Evolutionary conservation across 75 land plant species (phyloP), one percentile per base, ranked within the genome.

Genomic region (Pinus albicaulis): DNA sequence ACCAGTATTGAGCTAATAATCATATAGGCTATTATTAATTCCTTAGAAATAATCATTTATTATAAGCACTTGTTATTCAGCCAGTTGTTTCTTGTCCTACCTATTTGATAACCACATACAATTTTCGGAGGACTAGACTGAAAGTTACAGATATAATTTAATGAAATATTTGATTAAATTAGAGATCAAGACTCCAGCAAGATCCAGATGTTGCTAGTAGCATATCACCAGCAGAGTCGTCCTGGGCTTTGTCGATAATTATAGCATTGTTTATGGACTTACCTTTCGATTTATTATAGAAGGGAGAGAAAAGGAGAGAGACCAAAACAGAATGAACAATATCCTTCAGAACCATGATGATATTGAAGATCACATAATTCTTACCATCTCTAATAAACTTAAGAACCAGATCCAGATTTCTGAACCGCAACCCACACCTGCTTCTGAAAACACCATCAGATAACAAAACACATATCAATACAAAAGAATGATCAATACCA

Each of bases 341-440:
- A n/a, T n/a, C 53, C 12, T 48, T 48, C 2, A 48, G 8, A 44
- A 44, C 52, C 1, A 44, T 44, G 52, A 44, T 7, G 10, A 44
- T 1, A 44, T 44, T 7, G 7, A 44, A 44, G 53, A 48, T 10
- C 53, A 48, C 53, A 10, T 10, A 48, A 24, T 41, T 52, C 36
- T 75, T 34, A 60, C 76, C 68, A 20, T 36, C 69, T 62, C 48
- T 52, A 36, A 58, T 63, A 74, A 24, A 66, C 41, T 77, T 56
- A 82, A 57, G 81, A 78, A 56, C 74, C 76, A 15, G 79, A 81
- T 10, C 86, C 90, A 57, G 91, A 72, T 76, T 80, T 88, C 59
- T 88, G 91, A 63, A 88, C 81, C 5, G 87, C 87, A 78, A 85
- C 91, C 91, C 91, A 89, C 55, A 89, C 87, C 78, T 89, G 91